Conservation (phyloP, 176 grass and related monocot species). For the Raddia guianensis region DNA sequence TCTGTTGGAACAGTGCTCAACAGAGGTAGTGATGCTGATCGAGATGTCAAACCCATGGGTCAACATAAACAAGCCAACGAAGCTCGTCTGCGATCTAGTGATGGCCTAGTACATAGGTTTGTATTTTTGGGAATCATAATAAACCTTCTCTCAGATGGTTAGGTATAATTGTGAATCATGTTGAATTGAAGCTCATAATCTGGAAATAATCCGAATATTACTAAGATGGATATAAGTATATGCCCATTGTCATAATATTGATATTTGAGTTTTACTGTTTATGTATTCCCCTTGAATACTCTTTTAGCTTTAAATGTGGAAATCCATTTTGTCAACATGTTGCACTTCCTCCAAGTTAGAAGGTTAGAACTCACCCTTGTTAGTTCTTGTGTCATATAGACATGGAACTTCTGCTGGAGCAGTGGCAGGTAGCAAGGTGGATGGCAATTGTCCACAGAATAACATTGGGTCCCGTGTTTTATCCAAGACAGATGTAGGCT, state of each 20-base stretch:
- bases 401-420: conserved; percentile 54
- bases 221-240: not conserved
- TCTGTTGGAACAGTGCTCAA: conserved; percentile 77
- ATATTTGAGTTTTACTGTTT: not conserved
- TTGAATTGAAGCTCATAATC: conserved; percentile 3
- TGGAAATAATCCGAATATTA: conserved; percentile 8
- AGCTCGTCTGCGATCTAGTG: conserved; percentile 38
- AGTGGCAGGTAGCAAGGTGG: conserved; percentile 63
- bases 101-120: conserved; percentile 42
- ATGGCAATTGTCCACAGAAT: conserved; percentile 59
- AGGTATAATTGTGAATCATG: not conserved
- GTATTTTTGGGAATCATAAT: not conserved
- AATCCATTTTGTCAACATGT: conserved; percentile 1
- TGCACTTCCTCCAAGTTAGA: not conserved
- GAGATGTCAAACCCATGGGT: conserved; percentile 50
- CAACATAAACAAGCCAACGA: conserved; percentile 53
- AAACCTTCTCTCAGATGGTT: not conserved
- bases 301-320: not conserved
- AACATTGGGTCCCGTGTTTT: conserved; percentile 45
- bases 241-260: not conserved
- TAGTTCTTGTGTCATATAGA: conserved; percentile 45
- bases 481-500: conserved; percentile 53
- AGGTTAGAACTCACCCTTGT: conserved; percentile 22
- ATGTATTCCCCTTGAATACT: not conserved
- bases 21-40: conserved; percentile 61